These are phyloP conservation scores for Phytophthora fragariae DNA, from an alignment of 352 stramenopile species.

Conservation along the genomic window DNA sequence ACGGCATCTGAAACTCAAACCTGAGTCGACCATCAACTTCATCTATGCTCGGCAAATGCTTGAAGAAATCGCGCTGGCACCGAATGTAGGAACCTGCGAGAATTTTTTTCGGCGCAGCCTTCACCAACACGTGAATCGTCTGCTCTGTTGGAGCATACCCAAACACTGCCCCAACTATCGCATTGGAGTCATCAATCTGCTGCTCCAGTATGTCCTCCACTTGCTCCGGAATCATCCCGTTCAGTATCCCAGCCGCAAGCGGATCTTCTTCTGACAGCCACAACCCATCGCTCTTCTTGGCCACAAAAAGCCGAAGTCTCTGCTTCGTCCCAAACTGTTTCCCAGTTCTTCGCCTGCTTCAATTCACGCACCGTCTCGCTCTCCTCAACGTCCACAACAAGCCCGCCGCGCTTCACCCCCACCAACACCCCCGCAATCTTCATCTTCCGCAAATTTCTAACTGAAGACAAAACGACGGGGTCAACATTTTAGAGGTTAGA, in stretches of 20 bases:
- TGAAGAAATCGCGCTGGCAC: neutral
- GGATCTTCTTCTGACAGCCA: neutral
- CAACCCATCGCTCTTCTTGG: neutral
- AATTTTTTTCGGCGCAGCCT: neutral
- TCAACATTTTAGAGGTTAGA: no score
- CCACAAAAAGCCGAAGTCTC: neutral
- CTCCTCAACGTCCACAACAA: neutral
- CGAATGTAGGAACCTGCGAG: neutral
- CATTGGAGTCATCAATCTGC: neutral
- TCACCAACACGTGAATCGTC: neutral
- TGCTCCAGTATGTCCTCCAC: neutral
- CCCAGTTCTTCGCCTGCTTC: neutral
- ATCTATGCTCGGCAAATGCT: neutral
- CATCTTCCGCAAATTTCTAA: neutral
- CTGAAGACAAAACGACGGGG: neutral
- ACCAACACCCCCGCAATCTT: neutral
- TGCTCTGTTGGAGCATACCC: neutral
- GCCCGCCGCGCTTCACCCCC: neutral
- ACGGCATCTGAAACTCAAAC: neutral
- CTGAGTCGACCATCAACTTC: neutral
- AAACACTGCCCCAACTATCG: neutral
- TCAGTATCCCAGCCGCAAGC: neutral
- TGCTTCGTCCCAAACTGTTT: neutral
- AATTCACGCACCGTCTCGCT: neutral
- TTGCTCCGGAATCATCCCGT: neutral